Conservation (phyloP, 192 early-diverging fungal species). For the Kappamyces sp. region DNA sequence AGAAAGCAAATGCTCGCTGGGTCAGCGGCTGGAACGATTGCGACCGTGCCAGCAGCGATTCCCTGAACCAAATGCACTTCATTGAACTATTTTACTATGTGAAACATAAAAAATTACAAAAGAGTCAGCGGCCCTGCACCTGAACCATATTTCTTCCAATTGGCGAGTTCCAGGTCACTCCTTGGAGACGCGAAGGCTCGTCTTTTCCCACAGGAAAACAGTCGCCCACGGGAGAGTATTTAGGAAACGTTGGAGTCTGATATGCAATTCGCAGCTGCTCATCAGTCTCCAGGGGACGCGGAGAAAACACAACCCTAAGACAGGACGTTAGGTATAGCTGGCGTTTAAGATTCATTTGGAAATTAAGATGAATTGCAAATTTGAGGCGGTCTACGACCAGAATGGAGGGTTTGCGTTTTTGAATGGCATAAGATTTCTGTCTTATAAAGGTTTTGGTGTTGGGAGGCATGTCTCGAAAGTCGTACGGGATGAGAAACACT, state of each 20-base stretch:
- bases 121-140: too few relatives aligned
- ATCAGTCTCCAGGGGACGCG: conserved; percentile 53
- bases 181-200: too few relatives aligned
- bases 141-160: too few relatives aligned
- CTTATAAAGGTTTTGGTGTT: conserved; percentile 70
- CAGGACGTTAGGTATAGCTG: conserved; percentile 58
- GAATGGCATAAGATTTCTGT: conserved; percentile 64
- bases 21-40: not conserved
- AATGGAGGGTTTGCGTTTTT: conserved; percentile 7
- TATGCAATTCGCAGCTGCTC: conserved; percentile 57
- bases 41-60: too few relatives aligned
- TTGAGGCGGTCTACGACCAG: conserved; percentile 33
- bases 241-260: conserved; percentile 53
- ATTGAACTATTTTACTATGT: too few relatives aligned
- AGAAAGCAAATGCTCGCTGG: conserved; percentile 7
- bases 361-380: conserved; percentile 75
- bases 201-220: too few relatives aligned
- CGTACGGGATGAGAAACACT: conserved; percentile 72
- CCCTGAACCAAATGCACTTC: too few relatives aligned
- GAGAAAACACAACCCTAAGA: conserved; percentile 71
- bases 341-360: conserved; percentile 48
- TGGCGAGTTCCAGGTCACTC: too few relatives aligned
- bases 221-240: conserved; percentile 17
- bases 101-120: too few relatives aligned
- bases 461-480: conserved; percentile 67